Evolutionary conservation across 148 eudicot genomes (phyloP).

Genomic region (Pharnaceum exiguum): DNA sequence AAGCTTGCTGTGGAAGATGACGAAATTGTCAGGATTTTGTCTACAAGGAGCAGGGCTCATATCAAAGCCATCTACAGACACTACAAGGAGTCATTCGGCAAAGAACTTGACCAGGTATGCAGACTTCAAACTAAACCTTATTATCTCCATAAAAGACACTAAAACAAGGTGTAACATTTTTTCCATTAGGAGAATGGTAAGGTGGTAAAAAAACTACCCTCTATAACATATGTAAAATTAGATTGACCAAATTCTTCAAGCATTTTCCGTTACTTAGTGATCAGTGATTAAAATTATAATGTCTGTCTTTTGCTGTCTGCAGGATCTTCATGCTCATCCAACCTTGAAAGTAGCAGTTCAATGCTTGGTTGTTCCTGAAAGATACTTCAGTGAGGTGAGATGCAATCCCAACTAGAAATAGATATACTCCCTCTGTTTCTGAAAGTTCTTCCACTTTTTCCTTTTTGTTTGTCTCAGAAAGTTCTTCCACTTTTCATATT

Average conservation of each 20-base stretch:
- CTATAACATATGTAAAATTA: too few relatives aligned
- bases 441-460: too few relatives aligned
- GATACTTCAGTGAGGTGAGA: slow-evolving; percentile 60
- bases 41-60: slow-evolving; percentile 80
- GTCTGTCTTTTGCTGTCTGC: slow-evolving; percentile 2
- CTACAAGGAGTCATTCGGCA: slow-evolving; percentile 66
- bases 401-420: too few relatives aligned
- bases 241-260: too few relatives aligned
- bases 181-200: too few relatives aligned
- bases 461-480: too few relatives aligned
- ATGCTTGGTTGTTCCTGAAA: slow-evolving; percentile 51
- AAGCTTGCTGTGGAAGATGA: slow-evolving; percentile 38
- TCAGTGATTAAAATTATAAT: not conserved
- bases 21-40: slow-evolving; percentile 56
- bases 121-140: not conserved
- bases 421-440: too few relatives aligned
- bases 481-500: too few relatives aligned
- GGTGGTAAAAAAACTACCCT: too few relatives aligned
- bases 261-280: too few relatives aligned
- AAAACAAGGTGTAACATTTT: too few relatives aligned
- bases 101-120: slow-evolving; percentile 46
- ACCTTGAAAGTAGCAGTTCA: slow-evolving; percentile 42
- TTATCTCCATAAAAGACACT: too few relatives aligned
- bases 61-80: slow-evolving; percentile 46
- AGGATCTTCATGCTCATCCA: slow-evolving; percentile 45